phyloP scores from a whole-genome alignment of 805 yeast species.

The Metschnikowia borealis region DNA sequence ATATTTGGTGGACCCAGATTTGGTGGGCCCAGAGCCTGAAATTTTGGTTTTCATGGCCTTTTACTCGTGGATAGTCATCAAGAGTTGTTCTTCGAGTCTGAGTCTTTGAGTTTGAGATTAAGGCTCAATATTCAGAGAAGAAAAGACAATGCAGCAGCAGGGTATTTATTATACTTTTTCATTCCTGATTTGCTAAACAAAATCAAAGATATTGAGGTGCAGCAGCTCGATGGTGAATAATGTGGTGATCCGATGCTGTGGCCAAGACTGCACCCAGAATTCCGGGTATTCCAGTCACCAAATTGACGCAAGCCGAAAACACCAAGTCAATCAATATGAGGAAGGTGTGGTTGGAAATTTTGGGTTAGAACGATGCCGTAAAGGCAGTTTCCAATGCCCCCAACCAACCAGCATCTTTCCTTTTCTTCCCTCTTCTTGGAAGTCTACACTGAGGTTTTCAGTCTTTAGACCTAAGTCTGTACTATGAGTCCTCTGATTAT shows the following conservation, averaged over 20 bases:
- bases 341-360: slow-evolving; percentile 74
- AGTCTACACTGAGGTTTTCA: too few relatives aligned
- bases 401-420: slow-evolving; percentile 91
- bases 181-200: slow-evolving; percentile 84
- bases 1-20: not conserved
- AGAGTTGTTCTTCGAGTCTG: too few relatives aligned
- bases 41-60: slow-evolving; percentile 25
- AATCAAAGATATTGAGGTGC: slow-evolving; percentile 68
- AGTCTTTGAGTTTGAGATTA: slow-evolving; percentile 67
- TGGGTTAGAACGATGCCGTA: slow-evolving; percentile 94
- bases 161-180: slow-evolving; percentile 94
- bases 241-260: slow-evolving; percentile 83
- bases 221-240: slow-evolving; percentile 72
- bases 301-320: slow-evolving; percentile 93
- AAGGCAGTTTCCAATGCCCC: slow-evolving; percentile 97
- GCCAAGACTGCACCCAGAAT: slow-evolving; percentile 96
- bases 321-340: slow-evolving; percentile 93
- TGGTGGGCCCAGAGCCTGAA: slow-evolving; percentile 11
- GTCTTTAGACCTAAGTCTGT: too few relatives aligned
- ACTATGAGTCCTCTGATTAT: too few relatives aligned
- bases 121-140: slow-evolving; percentile 97
- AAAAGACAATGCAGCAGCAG: slow-evolving; percentile 89
- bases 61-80: slow-evolving; percentile 24
- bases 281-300: slow-evolving; percentile 94
- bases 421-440: slow-evolving; percentile 49